Evolutionary conservation across 371 early-diverging fungal species (phyloP).

Genomic region (Syncephalastrum sp.): DNA sequence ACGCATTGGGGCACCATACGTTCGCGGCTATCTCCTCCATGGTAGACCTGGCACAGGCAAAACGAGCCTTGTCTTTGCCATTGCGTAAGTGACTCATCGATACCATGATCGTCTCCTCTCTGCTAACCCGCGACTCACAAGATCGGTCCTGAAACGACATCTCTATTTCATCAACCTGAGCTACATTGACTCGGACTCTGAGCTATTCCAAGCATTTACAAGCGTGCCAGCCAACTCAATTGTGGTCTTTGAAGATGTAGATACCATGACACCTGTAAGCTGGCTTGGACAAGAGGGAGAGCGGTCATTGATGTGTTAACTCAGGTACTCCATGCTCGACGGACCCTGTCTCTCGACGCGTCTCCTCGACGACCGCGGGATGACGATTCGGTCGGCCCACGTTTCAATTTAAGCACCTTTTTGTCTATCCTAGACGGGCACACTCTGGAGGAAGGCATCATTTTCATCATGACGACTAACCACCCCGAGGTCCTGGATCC

Average conservation of each 20-base stretch:
- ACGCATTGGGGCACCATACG: slow-evolving; percentile 66
- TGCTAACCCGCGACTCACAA: background rate
- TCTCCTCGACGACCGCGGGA: too few relatives aligned
- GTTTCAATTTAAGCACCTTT: slow-evolving; percentile 72
- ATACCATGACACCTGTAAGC: slow-evolving; percentile 60
- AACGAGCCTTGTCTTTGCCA: slow-evolving; percentile 79
- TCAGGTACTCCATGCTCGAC: too few relatives aligned
- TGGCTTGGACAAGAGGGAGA: too few relatives aligned
- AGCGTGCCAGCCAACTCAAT: slow-evolving; percentile 75
- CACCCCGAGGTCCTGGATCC: slow-evolving; percentile 82
- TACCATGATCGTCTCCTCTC: background rate
- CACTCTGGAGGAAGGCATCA: slow-evolving; percentile 69
- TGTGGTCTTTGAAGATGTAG: slow-evolving; percentile 87
- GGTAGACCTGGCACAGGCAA: slow-evolving; percentile 88
- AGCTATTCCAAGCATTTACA: slow-evolving; percentile 63
- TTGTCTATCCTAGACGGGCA: slow-evolving; percentile 85
- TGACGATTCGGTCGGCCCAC: background rate
- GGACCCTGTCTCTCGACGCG: too few relatives aligned
- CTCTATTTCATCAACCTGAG: slow-evolving; percentile 75
- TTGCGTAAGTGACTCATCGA: slow-evolving; percentile 45
- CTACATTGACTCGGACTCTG: slow-evolving; percentile 63
- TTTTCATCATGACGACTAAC: slow-evolving; percentile 89
- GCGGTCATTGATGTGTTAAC: too few relatives aligned
- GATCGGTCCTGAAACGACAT: slow-evolving; percentile 60
- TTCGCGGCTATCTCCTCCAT: slow-evolving; percentile 75